Conservation (phyloP, 2,329 filamentous ascomycete genomes). For the Trichoderma sp. region DNA sequence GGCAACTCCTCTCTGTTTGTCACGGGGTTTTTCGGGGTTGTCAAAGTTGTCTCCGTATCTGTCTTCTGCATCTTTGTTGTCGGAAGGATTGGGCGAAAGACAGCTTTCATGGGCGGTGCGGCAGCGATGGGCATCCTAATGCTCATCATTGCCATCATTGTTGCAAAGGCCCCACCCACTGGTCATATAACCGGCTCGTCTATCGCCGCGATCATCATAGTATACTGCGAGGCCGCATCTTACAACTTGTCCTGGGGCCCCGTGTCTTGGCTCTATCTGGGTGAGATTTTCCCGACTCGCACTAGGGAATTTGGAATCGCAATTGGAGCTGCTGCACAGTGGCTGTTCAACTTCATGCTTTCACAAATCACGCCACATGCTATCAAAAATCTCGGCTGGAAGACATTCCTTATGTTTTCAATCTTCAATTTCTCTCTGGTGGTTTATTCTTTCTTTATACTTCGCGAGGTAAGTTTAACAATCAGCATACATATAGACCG, state of each 20-base stretch:
- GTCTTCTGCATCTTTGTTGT: constrained; percentile 48
- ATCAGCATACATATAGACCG: too few relatives aligned
- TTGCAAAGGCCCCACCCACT: constrained; percentile 33
- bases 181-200: background rate
- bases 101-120: constrained; percentile 45
- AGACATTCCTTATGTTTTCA: constrained; percentile 50
- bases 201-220: background rate
- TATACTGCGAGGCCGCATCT: constrained; percentile 2
- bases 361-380: constrained; percentile 50
- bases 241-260: constrained; percentile 51
- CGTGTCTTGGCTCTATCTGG: constrained; percentile 52
- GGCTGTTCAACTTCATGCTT: constrained; percentile 55
- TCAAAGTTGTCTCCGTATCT: constrained; percentile 41
- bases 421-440: too few relatives aligned
- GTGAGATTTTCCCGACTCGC: constrained; percentile 52
- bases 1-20: constrained; percentile 39
- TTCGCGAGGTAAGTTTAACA: too few relatives aligned
- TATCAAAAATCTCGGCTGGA: constrained; percentile 48
- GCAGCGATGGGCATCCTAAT: constrained; percentile 41
- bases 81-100: constrained; percentile 50
- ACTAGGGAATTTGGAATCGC: constrained; percentile 52
- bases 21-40: constrained; percentile 45
- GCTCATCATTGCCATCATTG: constrained; percentile 44
- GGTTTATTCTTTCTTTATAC: too few relatives aligned
- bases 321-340: constrained; percentile 50